phyloP scores from a whole-genome alignment of 2,329 filamentous ascomycete species.

The Fusarium sp. region DNA sequence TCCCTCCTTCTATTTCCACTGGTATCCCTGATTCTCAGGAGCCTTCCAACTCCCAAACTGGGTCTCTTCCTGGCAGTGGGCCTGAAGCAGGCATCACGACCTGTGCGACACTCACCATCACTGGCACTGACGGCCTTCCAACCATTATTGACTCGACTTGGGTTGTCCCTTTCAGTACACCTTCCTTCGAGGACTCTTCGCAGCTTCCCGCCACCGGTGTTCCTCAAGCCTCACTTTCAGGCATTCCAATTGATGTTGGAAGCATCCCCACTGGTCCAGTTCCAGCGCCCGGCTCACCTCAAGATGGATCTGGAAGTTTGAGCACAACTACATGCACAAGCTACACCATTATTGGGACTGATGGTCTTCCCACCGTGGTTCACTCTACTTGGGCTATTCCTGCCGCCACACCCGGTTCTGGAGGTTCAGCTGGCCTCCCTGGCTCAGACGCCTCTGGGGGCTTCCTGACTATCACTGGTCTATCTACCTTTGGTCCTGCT shows the following conservation, averaged over 20 bases:
- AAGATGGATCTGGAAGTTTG: conserved; percentile 27
- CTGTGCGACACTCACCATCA: conserved; percentile 49
- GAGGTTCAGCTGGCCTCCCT: conserved; percentile 11
- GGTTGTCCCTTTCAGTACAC: conserved; percentile 44
- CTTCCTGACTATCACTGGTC: conserved; percentile 12
- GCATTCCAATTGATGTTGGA: conserved; percentile 32
- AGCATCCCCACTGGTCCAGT: conserved; percentile 28
- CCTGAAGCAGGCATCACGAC: conserved; percentile 38
- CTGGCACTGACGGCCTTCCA: conserved; percentile 52
- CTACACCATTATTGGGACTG: conserved; percentile 41
- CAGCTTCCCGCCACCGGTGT: conserved; percentile 26
- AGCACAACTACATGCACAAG: conserved; percentile 37
- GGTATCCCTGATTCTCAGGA: conserved; percentile 21
- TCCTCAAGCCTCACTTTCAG: conserved; percentile 31
- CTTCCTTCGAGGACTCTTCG: conserved; percentile 26
- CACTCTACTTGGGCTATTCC: conserved; percentile 41
- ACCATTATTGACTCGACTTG: conserved; percentile 55
- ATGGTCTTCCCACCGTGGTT: conserved; percentile 41
- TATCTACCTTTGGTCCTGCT: conserved; percentile 21
- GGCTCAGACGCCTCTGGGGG: conserved; percentile 14
- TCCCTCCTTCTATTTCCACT: conserved; percentile 29
- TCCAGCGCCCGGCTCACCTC: conserved; percentile 26
- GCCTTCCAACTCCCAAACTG: conserved; percentile 23
- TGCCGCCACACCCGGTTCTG: conserved; percentile 14
- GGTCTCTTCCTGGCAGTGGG: conserved; percentile 15